Base-by-base conservation (phyloP, 2,329 filamentous ascomycete species). In the Aspergillaceae sp. region DNA sequence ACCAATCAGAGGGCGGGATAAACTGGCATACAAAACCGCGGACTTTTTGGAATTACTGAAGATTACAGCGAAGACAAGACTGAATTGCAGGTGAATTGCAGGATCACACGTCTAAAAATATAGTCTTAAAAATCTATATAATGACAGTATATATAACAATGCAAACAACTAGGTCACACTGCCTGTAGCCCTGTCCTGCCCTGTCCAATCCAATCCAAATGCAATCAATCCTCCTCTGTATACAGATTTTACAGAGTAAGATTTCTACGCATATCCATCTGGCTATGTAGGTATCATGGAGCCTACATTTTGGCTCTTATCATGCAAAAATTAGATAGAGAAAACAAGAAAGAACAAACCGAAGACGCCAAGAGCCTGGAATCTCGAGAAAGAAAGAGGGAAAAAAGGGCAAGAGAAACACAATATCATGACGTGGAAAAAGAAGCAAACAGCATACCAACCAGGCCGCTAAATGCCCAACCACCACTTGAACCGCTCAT, bases 401-500 rank as follows among this genome's bases (percentile, higher is more conserved):
- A 19, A 49, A 47, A 34, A 38, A 37, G 27, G 29, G 43, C 36
- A 38, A 37, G 27, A 32, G 43, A 32, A 29, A 44, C 8, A 47
- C 26, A n/a, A 30, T 19, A 9, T 7, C 27, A 29, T 9, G 11
- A 33, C 29, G 3, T 5, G 29, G 10, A 42, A 34, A 8, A 27
- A 26, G 19, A 19, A 19, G 6, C 34, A 10, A 11, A 4, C 28
- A 42, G 10, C n/a, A 6, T n/a, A 32, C 8, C 6, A 32, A 32
- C 8, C 19, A 19, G 19, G 19, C 19, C 19, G 19, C 60, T 72
- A 87, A 59, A 89, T 87, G 37, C 80, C 82, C 53, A 89, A 69
- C 53, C 74, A 69, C 71, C 75, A 64, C 71, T 84, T 84, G 44
- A 75, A 73, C 48, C 82, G 71, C 62, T 84, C 82, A 59, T 84